Base-by-base conservation (phyloP, 2,329 filamentous ascomycete species). In the Claviceps spartinae region DNA sequence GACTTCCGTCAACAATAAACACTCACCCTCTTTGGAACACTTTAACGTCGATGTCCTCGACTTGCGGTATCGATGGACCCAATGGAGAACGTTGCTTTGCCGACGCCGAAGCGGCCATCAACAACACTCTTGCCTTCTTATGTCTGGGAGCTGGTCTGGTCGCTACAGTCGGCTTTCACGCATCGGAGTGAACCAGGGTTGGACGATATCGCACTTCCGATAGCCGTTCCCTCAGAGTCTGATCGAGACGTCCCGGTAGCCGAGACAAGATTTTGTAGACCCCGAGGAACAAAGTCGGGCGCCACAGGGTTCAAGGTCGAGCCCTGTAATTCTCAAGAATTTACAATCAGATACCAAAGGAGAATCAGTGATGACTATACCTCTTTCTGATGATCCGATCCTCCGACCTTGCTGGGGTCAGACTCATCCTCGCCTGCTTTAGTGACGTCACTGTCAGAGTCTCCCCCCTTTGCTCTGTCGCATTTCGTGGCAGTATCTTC, bases 291-390 rank as follows among this genome's bases (percentile, higher is more conserved):
- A 55, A 81, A 81, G 50, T 73, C 72, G 45, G 74, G 71, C 30
- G 77, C 77, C 58, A 72, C 67, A 36, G 77, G 77, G 63, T 81
- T 80, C 58, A 80, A 65, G 60, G 68, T 76, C 55, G 69, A 74
- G 64, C 67, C 72, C 75, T 79, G 64, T 58, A 65, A 60, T 54
- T 58, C 64, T 61, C 65, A 41, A 36, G 38, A 62, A 24, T 64
- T 73, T 64, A 72, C 69, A 67, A 67, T 70, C 66, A 66, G 43
- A 30, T 24, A 7, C 37, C 8, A 20, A 16, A 43, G 26, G 14
- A 40, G 14, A 14, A 36, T 30, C 9, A 8, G n/a, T 43, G 41
- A 38, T 16, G 34, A 52, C 42, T 48, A 50, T 75, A 77, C 76
- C 73, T 78, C 74, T 71, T 72, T 73, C 61, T 66, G 66, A 58